Evolutionary conservation across 2,329 filamentous ascomycete genomes (phyloP).

Genomic region (Claviceps sp.): DNA sequence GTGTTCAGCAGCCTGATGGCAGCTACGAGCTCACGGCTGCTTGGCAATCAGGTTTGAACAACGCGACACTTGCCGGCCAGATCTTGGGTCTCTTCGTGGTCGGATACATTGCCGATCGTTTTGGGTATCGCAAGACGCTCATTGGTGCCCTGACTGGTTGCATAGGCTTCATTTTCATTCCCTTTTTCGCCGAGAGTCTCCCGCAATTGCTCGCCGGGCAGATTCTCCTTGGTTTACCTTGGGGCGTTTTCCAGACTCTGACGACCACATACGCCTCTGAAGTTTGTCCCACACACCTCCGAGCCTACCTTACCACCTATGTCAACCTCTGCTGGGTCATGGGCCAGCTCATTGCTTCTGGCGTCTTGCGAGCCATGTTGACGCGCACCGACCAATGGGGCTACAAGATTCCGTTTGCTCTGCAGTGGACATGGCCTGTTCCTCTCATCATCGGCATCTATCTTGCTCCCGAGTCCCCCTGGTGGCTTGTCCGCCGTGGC

Average conservation of each 20-base stretch:
- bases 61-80: slow-evolving; percentile 32
- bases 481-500: slow-evolving; percentile 32
- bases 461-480: slow-evolving; percentile 36
- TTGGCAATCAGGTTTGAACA: slow-evolving; percentile 39
- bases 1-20: slow-evolving; percentile 20
- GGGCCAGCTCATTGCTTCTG: slow-evolving; percentile 32
- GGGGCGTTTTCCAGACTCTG: slow-evolving; percentile 33
- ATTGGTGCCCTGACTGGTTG: slow-evolving; percentile 26
- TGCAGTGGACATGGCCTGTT: slow-evolving; percentile 36
- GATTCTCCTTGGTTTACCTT: slow-evolving; percentile 33
- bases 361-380: slow-evolving; percentile 27
- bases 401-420: slow-evolving; percentile 33
- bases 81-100: slow-evolving; percentile 37
- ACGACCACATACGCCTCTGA: slow-evolving; percentile 36
- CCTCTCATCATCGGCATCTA: slow-evolving; percentile 28
- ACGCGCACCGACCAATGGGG: slow-evolving; percentile 25
- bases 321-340: slow-evolving; percentile 38
- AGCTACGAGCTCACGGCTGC: slow-evolving; percentile 32
- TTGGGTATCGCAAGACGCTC: slow-evolving; percentile 34
- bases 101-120: slow-evolving; percentile 32
- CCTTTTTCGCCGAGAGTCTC: slow-evolving; percentile 31
- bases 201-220: slow-evolving; percentile 29
- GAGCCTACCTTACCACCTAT: slow-evolving; percentile 35
- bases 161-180: slow-evolving; percentile 32
- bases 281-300: slow-evolving; percentile 29